Conservation (phyloP, 2,329 filamentous ascomycete genomes). For the Periconia sp. region DNA sequence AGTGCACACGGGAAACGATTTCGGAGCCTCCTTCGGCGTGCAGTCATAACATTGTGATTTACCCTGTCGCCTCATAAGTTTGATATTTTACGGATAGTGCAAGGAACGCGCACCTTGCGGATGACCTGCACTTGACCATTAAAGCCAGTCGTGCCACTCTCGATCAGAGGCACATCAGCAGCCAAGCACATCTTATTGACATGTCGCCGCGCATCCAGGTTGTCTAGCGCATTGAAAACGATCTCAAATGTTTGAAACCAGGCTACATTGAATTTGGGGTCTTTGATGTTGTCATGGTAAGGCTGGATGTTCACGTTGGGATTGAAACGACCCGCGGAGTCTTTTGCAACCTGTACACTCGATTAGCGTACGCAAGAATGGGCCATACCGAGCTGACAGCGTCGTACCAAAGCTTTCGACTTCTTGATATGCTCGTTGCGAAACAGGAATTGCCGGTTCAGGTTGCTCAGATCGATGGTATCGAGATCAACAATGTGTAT, state of each 20-base stretch:
- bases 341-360: conserved; percentile 74
- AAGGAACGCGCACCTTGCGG: conserved; percentile 61
- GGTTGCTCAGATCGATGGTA: conserved; percentile 95
- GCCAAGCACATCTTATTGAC: conserved; percentile 98
- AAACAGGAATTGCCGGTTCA: conserved; percentile 97
- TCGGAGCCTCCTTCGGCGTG: conserved; percentile 83
- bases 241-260: conserved; percentile 85
- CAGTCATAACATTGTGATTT: conserved; percentile 96
- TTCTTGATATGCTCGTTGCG: conserved; percentile 97
- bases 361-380: conserved; percentile 18
- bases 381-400: neutral
- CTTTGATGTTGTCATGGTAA: conserved; percentile 94
- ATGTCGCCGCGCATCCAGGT: conserved; percentile 88
- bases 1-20: conserved; percentile 93
- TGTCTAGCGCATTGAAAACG: conserved; percentile 97
- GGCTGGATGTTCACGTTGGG: conserved; percentile 83
- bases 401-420: conserved; percentile 80
- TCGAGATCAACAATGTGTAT: conserved; percentile 96
- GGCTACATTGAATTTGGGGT: conserved; percentile 77
- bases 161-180: conserved; percentile 85
- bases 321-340: conserved; percentile 88
- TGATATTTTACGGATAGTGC: neutral
- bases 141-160: conserved; percentile 97
- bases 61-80: conserved; percentile 50
- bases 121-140: conserved; percentile 98